These are phyloP conservation scores for Penicillium sclerotigenum DNA, from an alignment of 2,329 filamentous ascomycete genomes.

Conservation along the genomic window DNA sequence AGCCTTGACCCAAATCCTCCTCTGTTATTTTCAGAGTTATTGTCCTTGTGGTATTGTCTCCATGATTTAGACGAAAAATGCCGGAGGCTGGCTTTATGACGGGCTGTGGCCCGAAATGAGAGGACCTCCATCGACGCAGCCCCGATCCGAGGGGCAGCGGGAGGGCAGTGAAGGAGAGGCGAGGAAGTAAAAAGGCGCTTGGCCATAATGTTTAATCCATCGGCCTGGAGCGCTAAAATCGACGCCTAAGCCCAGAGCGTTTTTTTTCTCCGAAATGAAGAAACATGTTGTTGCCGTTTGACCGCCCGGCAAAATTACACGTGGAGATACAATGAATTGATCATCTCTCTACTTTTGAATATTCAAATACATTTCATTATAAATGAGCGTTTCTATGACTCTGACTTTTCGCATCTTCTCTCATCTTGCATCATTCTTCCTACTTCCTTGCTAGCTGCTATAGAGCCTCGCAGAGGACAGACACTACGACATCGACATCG, in stretches of 20 bases:
- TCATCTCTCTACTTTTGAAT: not conserved
- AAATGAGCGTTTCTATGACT: not conserved
- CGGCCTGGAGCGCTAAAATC: slow-evolving; percentile 13
- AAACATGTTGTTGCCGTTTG: slow-evolving; percentile 2
- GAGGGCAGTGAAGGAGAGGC: slow-evolving; percentile 22
- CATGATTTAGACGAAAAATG: slow-evolving; percentile 43
- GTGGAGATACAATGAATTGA: slow-evolving; percentile 3
- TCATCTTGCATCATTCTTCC: not conserved
- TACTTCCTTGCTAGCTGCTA: not conserved
- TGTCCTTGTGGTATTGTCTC: slow-evolving; percentile 41
- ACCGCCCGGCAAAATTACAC: slow-evolving; percentile 21
- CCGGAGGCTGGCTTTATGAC: slow-evolving; percentile 28
- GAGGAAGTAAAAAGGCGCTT: slow-evolving; percentile 31
- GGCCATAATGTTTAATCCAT: slow-evolving; percentile 37
- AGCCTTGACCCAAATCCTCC: slow-evolving; percentile 58
- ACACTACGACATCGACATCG: not conserved
- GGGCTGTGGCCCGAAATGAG: slow-evolving; percentile 32
- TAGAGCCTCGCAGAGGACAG: not conserved
- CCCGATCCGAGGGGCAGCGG: slow-evolving; percentile 20
- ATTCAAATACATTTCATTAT: not conserved
- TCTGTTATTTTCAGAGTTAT: slow-evolving; percentile 35
- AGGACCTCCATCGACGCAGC: slow-evolving; percentile 33
- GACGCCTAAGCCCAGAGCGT: slow-evolving; percentile 13
- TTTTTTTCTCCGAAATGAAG: slow-evolving; percentile 16
- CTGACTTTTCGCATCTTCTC: not conserved